Evolutionary conservation across 177 flowering plant species (phyloP).

Genomic region (Vitis hybrid): DNA sequence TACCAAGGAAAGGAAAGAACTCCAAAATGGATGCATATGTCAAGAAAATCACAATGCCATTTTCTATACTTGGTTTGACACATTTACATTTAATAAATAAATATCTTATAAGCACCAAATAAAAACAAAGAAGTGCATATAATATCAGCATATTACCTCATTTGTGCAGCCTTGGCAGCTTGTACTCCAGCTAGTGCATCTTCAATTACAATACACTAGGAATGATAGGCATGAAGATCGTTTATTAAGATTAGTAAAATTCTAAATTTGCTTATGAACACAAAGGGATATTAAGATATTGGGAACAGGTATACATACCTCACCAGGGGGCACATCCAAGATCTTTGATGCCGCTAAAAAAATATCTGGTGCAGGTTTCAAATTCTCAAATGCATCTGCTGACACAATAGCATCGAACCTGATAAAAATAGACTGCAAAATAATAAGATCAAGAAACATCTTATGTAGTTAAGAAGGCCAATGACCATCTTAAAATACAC

Average conservation of each 20-base stretch:
- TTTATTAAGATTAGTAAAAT: neutral
- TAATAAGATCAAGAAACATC: slow-evolving; percentile 9
- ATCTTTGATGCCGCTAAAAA: slow-evolving; percentile 87
- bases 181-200: slow-evolving; percentile 98
- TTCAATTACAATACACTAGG: slow-evolving; percentile 92
- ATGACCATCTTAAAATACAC: too few species aligned
- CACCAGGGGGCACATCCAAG: slow-evolving; percentile 66
- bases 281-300: too few species aligned
- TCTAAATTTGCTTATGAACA: neutral
- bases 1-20: too few species aligned
- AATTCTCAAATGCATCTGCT: slow-evolving; percentile 96
- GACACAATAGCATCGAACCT: slow-evolving; percentile 98
- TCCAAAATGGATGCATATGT: too few species aligned
- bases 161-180: slow-evolving; percentile 93
- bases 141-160: slow-evolving; percentile 57
- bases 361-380: slow-evolving; percentile 98
- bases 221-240: slow-evolving; percentile 3
- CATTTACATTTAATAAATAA: neutral
- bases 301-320: slow-evolving; percentile 44
- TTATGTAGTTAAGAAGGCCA: too few species aligned
- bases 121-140: slow-evolving; percentile 4
- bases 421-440: slow-evolving; percentile 25
- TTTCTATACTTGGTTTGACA: neutral
- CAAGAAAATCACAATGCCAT: neutral
- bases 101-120: neutral